Base-by-base conservation (phyloP, 345 rosid genomes). In the Eucalyptus regnans region DNA sequence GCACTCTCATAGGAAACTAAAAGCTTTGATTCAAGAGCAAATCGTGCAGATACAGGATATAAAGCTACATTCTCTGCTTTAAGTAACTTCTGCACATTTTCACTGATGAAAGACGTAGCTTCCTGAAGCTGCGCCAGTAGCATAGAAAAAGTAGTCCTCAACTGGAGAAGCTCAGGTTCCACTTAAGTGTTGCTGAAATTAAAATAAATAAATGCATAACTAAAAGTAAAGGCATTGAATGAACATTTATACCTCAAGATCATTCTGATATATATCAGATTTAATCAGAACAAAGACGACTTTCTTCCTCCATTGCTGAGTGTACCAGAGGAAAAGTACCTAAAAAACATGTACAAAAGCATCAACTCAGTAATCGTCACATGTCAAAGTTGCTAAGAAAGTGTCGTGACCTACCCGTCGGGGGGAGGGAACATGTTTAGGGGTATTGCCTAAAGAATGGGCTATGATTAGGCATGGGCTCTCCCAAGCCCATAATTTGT, bases 221-320 rank as follows among this genome's bases (percentile, higher is more conserved):
- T 7, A 68, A 50, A 37, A 79, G 18, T 29, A 49, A 89, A 81
- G 37, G 85, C 46, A 85, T 50, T 87, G 76, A 37, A 90, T 37
- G 92, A 62, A 43, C 49, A 37, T 90, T 88, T 86, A 60, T 71
- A 98, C 98, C 99, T 98, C 99, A 87, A 90, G 90, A 66, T 93
- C 85, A 93, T 94, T 94, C 93, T 89, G 97, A 92, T 98, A 96
- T 88, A 98, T 95, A 87, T 98, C 99, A 87, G 99, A 92, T 92
- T 96, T 98, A 90, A 96, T 96, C 90, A 98, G 93, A 89, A 98
- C 94, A 91, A 98, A 96, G 71, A 98, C 95, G 88, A 95, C 95
- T 92, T 95, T 98, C 94, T 98, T 96, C 93, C 94, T 98, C 99
- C 99, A 98, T 87, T 96, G 97, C 89, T 96, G 99, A 84, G 93